These are phyloP conservation scores for Isabelozyma heimii DNA, from an alignment of 805 yeast species.

Conservation along the genomic window DNA sequence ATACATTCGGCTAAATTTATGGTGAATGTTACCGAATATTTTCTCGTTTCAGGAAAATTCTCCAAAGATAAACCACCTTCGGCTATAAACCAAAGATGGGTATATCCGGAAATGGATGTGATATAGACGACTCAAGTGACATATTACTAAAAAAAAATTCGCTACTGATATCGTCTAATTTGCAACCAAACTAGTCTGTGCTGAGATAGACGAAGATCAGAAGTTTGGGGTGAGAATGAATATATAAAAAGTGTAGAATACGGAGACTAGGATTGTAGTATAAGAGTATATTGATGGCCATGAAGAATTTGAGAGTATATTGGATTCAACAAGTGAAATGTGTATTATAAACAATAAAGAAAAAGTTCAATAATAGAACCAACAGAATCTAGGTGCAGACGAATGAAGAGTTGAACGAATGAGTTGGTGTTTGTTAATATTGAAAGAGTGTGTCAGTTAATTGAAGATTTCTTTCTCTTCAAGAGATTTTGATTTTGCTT, in stretches of 20 bases:
- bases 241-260: background rate
- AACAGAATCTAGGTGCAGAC: background rate
- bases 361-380: background rate
- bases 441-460: background rate
- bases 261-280: background rate
- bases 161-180: background rate
- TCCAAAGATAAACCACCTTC: too few relatives aligned
- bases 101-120: background rate
- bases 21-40: background rate
- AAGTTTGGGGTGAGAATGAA: background rate
- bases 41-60: background rate
- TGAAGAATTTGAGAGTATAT: background rate
- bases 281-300: background rate
- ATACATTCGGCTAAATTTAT: background rate
- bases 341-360: background rate
- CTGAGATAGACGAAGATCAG: background rate
- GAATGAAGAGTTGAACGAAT: background rate
- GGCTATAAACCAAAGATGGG: background rate
- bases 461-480: background rate
- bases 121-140: too few relatives aligned
- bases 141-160: too few relatives aligned
- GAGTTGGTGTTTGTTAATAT: background rate
- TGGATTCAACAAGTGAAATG: background rate
- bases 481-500: constrained; percentile 13
- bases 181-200: background rate